Evolutionary conservation across 164 flowering plant species (phyloP).

Genomic region (Chloranthus sessilifolius): DNA sequence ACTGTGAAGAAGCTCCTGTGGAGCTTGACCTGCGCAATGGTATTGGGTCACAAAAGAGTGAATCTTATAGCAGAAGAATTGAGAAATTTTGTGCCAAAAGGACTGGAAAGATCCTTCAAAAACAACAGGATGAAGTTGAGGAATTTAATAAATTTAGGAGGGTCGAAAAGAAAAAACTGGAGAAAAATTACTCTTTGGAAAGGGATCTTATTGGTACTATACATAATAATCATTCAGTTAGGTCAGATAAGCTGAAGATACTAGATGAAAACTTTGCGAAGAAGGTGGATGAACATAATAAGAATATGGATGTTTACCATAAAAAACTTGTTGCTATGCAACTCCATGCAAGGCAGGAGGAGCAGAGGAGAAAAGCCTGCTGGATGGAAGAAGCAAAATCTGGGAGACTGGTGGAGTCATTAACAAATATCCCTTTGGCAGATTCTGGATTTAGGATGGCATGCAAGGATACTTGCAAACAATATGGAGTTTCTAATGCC

Average conservation of each 20-base stretch:
- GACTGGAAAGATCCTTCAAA: constrained; percentile 23
- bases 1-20: constrained; percentile 9
- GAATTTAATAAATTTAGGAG: constrained; percentile 24
- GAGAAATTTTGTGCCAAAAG: constrained; percentile 29
- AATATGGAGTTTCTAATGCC: constrained; percentile 9
- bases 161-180: constrained; percentile 30
- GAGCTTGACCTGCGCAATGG: background rate
- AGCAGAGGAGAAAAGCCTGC: constrained; percentile 19
- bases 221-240: constrained; percentile 19
- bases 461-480: constrained; percentile 8
- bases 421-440: constrained; percentile 10
- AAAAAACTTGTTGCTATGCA: constrained; percentile 39
- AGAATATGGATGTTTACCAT: constrained; percentile 18
- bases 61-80: constrained; percentile 16
- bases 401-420: constrained; percentile 26
- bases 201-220: constrained; percentile 28
- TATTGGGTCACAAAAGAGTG: constrained; percentile 8
- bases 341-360: constrained; percentile 23
- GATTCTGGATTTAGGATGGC: constrained; percentile 17
- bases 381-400: constrained; percentile 34
- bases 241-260: constrained; percentile 36
- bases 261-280: constrained; percentile 27
- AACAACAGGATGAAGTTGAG: constrained; percentile 33
- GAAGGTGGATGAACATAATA: constrained; percentile 32
- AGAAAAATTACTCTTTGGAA: constrained; percentile 26